phyloP scores from a whole-genome alignment of 2,329 filamentous ascomycete genomes.

The Colletotrichum sp. region DNA sequence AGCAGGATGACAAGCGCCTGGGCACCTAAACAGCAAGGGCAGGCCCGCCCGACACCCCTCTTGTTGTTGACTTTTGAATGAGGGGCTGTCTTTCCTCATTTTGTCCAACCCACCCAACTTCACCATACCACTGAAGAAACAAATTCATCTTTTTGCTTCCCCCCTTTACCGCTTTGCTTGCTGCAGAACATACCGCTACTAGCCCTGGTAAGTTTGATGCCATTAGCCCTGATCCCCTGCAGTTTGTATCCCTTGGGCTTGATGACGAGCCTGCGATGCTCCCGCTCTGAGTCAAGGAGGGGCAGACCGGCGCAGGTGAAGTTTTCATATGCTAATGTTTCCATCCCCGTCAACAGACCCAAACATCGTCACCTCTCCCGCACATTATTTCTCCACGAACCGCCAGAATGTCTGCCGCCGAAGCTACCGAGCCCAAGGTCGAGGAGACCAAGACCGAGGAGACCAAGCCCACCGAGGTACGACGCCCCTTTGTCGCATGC shows the following conservation, averaged over 20 bases:
- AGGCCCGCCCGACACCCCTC: conserved; percentile 22
- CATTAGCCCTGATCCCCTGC: neutral
- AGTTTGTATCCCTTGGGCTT: neutral
- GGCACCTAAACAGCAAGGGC: conserved; percentile 21
- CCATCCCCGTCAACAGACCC: neutral
- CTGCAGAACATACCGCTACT: conserved; percentile 17
- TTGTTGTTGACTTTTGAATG: conserved; percentile 24
- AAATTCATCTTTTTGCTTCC: conserved; percentile 16
- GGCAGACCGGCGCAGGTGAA: conserved; percentile 14
- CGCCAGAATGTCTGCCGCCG: conserved; percentile 52
- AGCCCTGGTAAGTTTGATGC: conserved; percentile 6
- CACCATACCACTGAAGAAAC: conserved; percentile 16
- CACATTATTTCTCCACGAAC: neutral
- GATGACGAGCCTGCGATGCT: neutral
- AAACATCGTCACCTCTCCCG: neutral
- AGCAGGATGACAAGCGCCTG: conserved; percentile 10
- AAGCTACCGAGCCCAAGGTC: conserved; percentile 61
- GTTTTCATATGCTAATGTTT: conserved; percentile 8
- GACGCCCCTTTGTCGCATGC: conserved; percentile 7
- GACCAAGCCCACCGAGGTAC: conserved; percentile 39
- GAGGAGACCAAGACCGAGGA: conserved; percentile 60
- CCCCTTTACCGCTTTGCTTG: conserved; percentile 4
- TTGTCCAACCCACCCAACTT: conserved; percentile 23
- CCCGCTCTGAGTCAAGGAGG: conserved; percentile 4
- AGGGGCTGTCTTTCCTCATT: conserved; percentile 24